Base-by-base conservation (phyloP, 768 basidiomycete genomes). In the Suillus plorans region DNA sequence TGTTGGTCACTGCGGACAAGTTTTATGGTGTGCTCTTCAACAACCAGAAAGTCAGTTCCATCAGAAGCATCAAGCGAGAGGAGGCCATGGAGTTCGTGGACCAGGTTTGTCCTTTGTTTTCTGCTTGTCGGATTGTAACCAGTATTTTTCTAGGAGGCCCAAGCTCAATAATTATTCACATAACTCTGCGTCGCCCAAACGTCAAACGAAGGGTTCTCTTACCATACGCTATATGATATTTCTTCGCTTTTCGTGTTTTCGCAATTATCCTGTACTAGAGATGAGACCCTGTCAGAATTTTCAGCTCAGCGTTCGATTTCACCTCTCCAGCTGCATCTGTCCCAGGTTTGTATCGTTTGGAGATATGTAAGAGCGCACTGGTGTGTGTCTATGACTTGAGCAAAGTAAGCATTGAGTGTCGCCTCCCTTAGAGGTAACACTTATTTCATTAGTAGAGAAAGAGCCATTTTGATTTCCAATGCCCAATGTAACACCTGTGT, bases 21-120 rank as follows among this genome's bases (percentile, higher is more conserved):
- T 98, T 97, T 75, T 98, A 98, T 67, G 97, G 97, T 16, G 97
- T 99, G 12, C 79, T 97, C 65, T 98, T 97, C 80, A 94, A 97
- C 77, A 94, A 91, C 70, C 93, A 97, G 73, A 98, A 98, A 75
- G 90, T 99, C 64, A 94, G 92, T 62, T 91, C 91, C 0, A 95
- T 98, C 53, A 84, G 89, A 42, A 83, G 86, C 44, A 98, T 98
- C 77, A 91, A 88, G 69, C 84, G 90, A 52, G 95, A 96, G 68
- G 92, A 97, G 69, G 96, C 96, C 5, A 89, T 89, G 84, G 90
- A 95, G 71, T 98, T 99, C 76, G 92, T 99, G 34, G 97, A 99
- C 72, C 90, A 91, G 84, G 90, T 87, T 55, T 16, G 81, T 77
- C 4, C 13, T 55, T 39, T 10, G 53, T 63, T 25, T 53, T 59